Evolutionary conservation across 306 rosid species (phyloP).

Genomic region (Dalbergia cochinchinensis): DNA sequence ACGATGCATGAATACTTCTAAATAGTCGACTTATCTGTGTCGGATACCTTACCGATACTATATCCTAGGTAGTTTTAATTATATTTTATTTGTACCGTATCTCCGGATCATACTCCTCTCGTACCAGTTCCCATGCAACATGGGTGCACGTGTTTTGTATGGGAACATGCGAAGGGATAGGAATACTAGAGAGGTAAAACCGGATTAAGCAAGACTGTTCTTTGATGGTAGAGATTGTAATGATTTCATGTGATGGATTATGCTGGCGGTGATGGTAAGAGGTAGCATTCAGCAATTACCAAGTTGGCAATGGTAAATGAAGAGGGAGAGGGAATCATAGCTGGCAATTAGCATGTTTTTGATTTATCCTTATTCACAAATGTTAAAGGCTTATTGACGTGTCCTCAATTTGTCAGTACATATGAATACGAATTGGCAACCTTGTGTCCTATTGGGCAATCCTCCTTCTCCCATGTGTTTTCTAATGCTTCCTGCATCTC

Average conservation of each 20-base stretch:
- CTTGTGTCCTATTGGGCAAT: conserved; percentile 6
- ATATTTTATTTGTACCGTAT: no score
- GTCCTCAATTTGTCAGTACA: neutral
- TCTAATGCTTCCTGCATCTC: conserved; percentile 12
- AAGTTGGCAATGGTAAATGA: conserved; percentile 22
- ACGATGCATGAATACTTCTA: no score
- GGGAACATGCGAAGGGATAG: conserved; percentile 5
- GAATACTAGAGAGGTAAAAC: conserved; percentile 18
- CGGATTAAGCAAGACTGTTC: neutral
- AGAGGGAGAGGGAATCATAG: neutral
- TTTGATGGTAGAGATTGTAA: conserved; percentile 14
- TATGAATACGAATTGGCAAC: conserved; percentile 7
- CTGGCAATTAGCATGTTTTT: neutral
- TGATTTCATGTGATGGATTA: conserved; percentile 27
- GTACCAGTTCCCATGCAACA: no score
- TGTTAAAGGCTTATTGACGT: neutral
- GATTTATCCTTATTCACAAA: neutral
- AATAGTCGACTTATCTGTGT: no score
- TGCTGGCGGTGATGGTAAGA: conserved; percentile 1
- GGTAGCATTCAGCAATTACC: neutral
- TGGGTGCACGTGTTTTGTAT: no score
- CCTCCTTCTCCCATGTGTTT: neutral
- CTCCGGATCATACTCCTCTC: neutral
- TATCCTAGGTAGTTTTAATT: no score
- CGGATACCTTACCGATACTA: no score